Evolutionary conservation across 148 eudicot species (phyloP).

Genomic region (Pouteria glomerata): DNA sequence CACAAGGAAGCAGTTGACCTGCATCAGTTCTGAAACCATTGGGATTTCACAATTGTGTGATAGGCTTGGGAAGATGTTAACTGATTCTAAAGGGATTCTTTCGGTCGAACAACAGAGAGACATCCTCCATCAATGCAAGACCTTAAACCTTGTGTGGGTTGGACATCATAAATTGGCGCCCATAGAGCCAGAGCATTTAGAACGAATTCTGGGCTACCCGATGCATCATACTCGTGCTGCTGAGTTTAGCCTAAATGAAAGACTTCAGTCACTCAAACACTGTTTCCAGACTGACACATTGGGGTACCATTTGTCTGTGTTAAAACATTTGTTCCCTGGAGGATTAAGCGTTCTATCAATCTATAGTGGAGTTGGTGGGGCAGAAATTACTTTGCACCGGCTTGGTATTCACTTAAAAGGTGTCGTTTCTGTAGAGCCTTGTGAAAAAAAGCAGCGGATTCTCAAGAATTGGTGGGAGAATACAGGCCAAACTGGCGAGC

Average conservation of each 20-base stretch:
- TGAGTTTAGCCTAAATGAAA: constrained; percentile 43
- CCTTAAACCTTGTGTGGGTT: constrained; percentile 68
- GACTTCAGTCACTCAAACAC: constrained; percentile 52
- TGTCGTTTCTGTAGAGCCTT: constrained; percentile 72
- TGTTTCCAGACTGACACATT: constrained; percentile 82
- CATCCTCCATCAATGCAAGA: constrained; percentile 50
- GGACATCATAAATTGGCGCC: constrained; percentile 56
- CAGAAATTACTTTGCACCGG: constrained; percentile 66
- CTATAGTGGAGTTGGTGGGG: constrained; percentile 85
- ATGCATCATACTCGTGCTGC: constrained; percentile 51
- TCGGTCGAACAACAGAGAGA: constrained; percentile 57
- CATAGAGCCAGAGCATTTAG: constrained; percentile 64
- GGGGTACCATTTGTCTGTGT: constrained; percentile 67
- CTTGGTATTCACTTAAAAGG: constrained; percentile 70
- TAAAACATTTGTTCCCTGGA: constrained; percentile 53
- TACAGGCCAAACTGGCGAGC: constrained; percentile 61
- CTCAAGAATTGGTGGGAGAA: constrained; percentile 77
- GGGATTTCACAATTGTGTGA: constrained; percentile 50
- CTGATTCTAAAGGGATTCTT: constrained; percentile 41
- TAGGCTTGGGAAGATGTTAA: constrained; percentile 41
- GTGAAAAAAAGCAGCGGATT: constrained; percentile 52
- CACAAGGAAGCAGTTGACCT: constrained; percentile 61
- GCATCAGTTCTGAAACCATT: constrained; percentile 43
- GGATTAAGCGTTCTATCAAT: constrained; percentile 67
- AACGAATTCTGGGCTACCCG: constrained; percentile 76